Evolutionary conservation across 2,329 filamentous ascomycete genomes (phyloP), one percentile per base, ranked within the genome.

Genomic region (Coniosporium tulheliwenetii): DNA sequence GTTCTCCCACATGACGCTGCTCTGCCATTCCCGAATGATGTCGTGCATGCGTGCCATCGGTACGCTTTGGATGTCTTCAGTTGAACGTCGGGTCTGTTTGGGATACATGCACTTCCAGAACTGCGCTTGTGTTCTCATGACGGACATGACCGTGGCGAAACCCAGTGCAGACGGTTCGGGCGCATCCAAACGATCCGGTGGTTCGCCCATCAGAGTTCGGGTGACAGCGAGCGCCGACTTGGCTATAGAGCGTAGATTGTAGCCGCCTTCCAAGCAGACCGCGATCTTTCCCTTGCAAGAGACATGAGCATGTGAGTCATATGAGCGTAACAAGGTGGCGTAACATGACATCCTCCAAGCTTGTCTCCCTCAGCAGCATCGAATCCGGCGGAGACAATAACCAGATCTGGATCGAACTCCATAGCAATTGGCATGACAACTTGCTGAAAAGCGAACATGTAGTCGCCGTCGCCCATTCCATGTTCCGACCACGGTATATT

Each of bases 241-340:
- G 0, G 91, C 93, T 43, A 98, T 98, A 0, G 91, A 91, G 38
- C 77, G 69, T 16, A 98, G 75, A 52, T 96, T 96, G 61, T 98
- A 98, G 8, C 91, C 91, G 15, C 91, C 91, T 59, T 98, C 91
- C 2, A 98, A 70, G 55, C 87, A 95, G 8, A 95, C 89, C 2
- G 85, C 83, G 10, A 98, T 72, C 55, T 87, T 94, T 26, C 91
- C 91, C 36, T 79, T 72, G 1, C 89, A 14, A 98, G 69, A 2
- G 85, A 86, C 87, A 95, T 96, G 38, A 98, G 74, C 89, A 96
- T 95, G 56, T 95, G 86, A 12, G 91, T 96, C 91, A 98, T 96
- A 55, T 98, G 89, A 10, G 87, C 85, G 56, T 96, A 98, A 55
- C 91, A 93, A 4, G 78, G 65, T 0, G 91, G 91, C 1, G 86